Conservation (phyloP, 176 grass and related monocot species). For the Avena eriantha region DNA sequence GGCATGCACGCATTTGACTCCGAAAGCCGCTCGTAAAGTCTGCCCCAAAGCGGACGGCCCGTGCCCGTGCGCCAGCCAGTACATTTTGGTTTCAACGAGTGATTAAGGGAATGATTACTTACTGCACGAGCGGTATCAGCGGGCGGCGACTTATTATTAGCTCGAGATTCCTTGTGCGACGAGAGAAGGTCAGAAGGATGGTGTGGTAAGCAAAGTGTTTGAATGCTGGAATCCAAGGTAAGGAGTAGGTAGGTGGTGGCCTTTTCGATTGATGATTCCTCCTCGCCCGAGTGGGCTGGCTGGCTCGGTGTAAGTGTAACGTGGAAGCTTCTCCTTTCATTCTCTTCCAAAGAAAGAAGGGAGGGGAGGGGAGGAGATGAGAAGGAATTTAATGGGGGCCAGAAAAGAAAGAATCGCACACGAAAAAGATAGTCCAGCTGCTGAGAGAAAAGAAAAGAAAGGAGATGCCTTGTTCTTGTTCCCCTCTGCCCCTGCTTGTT, state of each 20-base stretch:
- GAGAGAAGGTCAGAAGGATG: background rate
- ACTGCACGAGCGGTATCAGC: constrained; percentile 1
- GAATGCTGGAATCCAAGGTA: constrained; percentile 7
- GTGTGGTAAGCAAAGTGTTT: background rate
- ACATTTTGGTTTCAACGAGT: background rate
- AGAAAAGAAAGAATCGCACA: constrained; percentile 3
- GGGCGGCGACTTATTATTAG: background rate
- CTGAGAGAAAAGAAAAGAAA: background rate
- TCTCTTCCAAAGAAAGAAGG: background rate
- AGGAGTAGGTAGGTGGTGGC: background rate
- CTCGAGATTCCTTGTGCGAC: background rate
- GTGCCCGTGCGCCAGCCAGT: background rate
- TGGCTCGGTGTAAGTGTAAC: constrained; percentile 29
- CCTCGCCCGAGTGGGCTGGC: background rate
- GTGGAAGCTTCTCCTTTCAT: constrained; percentile 50
- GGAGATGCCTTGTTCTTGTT: constrained; percentile 35
- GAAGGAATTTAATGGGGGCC: constrained; percentile 17
- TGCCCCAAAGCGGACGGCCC: background rate
- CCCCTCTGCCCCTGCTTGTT: background rate
- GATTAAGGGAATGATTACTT: background rate
- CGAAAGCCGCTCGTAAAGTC: background rate
- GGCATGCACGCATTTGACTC: background rate
- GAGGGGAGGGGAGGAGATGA: background rate
- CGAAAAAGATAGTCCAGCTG: background rate
- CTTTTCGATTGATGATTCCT: background rate